These are phyloP conservation scores for Aristolochia fimbriata DNA, from an alignment of 164 flowering plant genomes.

Conservation along the genomic window DNA sequence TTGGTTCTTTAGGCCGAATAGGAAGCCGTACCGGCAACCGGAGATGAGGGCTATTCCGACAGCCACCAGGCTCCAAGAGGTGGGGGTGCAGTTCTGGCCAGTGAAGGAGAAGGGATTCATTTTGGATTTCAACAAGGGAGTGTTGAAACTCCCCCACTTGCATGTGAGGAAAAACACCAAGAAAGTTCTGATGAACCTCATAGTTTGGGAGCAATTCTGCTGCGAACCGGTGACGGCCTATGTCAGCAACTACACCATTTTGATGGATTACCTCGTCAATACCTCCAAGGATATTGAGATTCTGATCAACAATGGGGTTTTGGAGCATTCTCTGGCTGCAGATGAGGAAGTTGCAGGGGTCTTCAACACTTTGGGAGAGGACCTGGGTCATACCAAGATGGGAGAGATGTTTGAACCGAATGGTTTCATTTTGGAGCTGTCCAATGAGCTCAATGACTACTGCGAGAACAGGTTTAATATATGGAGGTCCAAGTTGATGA, in stretches of 20 bases:
- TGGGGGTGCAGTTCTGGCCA: constrained; percentile 3
- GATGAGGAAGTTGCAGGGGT: constrained; percentile 2
- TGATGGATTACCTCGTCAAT: neutral
- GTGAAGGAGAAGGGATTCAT: neutral
- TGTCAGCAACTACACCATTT: neutral
- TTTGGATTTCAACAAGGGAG: constrained; percentile 1
- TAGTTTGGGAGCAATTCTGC: constrained; percentile 3
- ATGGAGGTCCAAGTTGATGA: neutral
- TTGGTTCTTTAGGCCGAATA: neutral
- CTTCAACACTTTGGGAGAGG: constrained; percentile 2
- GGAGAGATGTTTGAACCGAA: neutral
- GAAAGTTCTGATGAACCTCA: neutral
- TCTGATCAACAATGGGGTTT: neutral
- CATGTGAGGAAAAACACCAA: neutral
- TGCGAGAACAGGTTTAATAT: neutral
- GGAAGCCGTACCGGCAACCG: neutral
- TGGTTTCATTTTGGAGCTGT: neutral
- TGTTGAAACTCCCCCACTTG: constrained; percentile 3
- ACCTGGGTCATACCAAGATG: neutral
- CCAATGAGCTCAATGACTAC: neutral
- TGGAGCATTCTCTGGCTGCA: neutral
- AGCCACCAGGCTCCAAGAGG: constrained; percentile 3
- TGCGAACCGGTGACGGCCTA: too few species aligned
- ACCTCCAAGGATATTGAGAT: constrained; percentile 1
- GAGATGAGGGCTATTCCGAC: neutral